Evolutionary conservation across 2,329 filamentous ascomycete species (phyloP), one percentile per base, ranked within the genome.

Genomic region (Xylariaceae sp.): DNA sequence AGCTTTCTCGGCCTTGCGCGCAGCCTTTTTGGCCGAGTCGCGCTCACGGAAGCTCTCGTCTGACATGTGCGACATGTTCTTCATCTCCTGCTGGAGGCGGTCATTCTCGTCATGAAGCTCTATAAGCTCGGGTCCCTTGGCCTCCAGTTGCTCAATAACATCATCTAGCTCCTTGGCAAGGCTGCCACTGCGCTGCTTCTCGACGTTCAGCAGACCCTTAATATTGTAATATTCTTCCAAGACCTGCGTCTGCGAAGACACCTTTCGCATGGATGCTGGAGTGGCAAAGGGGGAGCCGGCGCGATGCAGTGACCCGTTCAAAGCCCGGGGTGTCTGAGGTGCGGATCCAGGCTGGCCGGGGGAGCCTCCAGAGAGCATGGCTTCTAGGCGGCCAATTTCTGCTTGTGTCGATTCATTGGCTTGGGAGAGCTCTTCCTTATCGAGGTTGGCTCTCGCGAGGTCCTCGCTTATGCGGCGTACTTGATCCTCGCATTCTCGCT

Each of bases 101-200:
- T 86, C 80, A 42, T 89, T 80, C 49, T 96, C 89, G 11, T 77
- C 72, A 30, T 84, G 80, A 13, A 94, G 66, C 46, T 96, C 89
- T 41, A 94, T 80, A 19, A 95, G 76, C 51, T 95, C 88, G 0
- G 92, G 92, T 17, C 82, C 80, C 56, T 85, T 89, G 16, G 80
- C 80, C 56, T 98, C 89, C 23, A 96, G 63, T 37, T 89, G 82
- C 23, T 79, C 73, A 38, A 95, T 76, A 65, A 95, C 85, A 38
- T 92, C 84, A 44, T 95, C 86, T 28, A 96, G 67, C 28, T 90
- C 78, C 23, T 78, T 73, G 13, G 76, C 74, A 9, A 95, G 75
- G 52, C 86, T 77, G 43, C 83, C 77, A 47, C 77, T 87, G 15
- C 79, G 76, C 38, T 83, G 74, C 53, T 80, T 80, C 57, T 94